phyloP scores from a whole-genome alignment of 1,139 yeast genomes.

The Geotrichum histeridarum region DNA sequence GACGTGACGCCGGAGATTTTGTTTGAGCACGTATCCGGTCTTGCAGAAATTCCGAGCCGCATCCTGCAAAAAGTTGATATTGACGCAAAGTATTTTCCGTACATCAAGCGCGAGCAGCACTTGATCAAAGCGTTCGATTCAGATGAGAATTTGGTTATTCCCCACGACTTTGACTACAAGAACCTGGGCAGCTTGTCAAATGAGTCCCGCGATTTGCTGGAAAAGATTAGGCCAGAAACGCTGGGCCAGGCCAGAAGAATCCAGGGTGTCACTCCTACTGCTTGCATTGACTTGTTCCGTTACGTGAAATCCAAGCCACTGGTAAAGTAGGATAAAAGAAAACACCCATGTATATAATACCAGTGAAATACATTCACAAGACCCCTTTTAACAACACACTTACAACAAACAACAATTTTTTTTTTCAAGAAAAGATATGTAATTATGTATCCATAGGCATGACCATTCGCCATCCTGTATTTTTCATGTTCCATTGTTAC shows the following conservation, averaged over 20 bases:
- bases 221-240: constrained; percentile 76
- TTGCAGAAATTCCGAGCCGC: constrained; percentile 43
- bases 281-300: constrained; percentile 37
- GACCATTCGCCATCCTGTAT: too few relatives aligned
- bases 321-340: background rate
- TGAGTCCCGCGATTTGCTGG: constrained; percentile 68
- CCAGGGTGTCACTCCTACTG: constrained; percentile 83
- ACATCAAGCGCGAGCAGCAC: constrained; percentile 64
- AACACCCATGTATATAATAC: too few relatives aligned
- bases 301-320: constrained; percentile 23
- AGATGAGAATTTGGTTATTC: constrained; percentile 70
- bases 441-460: too few relatives aligned
- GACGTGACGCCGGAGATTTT: constrained; percentile 39
- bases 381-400: too few relatives aligned
- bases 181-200: constrained; percentile 52
- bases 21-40: constrained; percentile 24
- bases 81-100: constrained; percentile 80
- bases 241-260: constrained; percentile 92
- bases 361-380: too few relatives aligned
- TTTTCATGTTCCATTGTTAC: background rate
- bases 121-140: constrained; percentile 73
- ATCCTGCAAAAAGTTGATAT: constrained; percentile 61
- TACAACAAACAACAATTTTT: too few relatives aligned
- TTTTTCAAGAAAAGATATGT: too few relatives aligned
- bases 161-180: constrained; percentile 58